Evolutionary conservation across 164 flowering plant species (phyloP).

Genomic region (Vitis rupestris): DNA sequence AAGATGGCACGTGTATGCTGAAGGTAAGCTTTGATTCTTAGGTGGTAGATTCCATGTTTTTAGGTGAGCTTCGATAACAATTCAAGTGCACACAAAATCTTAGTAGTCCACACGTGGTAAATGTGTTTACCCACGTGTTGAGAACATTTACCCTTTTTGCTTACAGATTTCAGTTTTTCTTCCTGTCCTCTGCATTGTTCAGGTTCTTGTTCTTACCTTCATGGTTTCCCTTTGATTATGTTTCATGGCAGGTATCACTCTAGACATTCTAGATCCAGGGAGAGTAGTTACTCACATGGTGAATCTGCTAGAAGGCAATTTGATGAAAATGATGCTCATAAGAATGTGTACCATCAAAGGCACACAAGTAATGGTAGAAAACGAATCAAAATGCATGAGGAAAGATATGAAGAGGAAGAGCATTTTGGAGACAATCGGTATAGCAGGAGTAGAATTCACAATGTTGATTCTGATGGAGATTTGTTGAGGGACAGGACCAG

Average conservation of each 20-base stretch:
- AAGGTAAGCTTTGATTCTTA: not conserved
- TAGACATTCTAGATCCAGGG: conserved; percentile 47
- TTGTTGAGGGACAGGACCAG: conserved; percentile 9
- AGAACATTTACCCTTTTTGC: not conserved
- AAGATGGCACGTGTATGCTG: too few species aligned
- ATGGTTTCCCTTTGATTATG: conserved; percentile 1
- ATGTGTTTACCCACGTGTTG: too few species aligned
- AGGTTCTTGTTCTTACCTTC: not conserved
- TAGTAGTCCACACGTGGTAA: too few species aligned
- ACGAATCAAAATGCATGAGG: conserved; percentile 11
- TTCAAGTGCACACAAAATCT: too few species aligned
- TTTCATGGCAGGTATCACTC: conserved; percentile 34
- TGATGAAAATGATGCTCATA: conserved; percentile 13
- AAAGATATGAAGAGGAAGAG: conserved; percentile 5
- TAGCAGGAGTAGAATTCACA: conserved; percentile 5
- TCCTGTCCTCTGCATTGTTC: not conserved
- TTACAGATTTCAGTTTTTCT: not conserved
- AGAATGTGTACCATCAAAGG: conserved; percentile 6
- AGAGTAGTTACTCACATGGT: conserved; percentile 17
- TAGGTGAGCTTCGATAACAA: not conserved
- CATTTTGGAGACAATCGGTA: conserved; percentile 7
- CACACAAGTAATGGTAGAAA: conserved; percentile 18
- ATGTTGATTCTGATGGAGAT: conserved; percentile 21
- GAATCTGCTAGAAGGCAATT: conserved; percentile 22
- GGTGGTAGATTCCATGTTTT: not conserved